Conservation (phyloP, 2,329 filamentous ascomycete species). For the Hypoxylon sp. region DNA sequence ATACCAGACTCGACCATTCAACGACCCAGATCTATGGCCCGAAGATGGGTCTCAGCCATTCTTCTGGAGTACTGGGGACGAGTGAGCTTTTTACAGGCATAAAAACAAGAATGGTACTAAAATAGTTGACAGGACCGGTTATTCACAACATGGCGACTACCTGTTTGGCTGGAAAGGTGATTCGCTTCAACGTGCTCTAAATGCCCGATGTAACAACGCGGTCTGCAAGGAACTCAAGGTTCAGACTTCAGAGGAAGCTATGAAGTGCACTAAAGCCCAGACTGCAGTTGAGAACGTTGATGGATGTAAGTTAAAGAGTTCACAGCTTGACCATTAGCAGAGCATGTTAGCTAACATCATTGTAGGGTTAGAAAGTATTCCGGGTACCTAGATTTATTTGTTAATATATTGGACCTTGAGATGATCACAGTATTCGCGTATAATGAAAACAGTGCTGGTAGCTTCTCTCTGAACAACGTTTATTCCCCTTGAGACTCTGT, state of each 20-base stretch:
- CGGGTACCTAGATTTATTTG: slow-evolving; percentile 24
- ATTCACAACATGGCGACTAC: slow-evolving; percentile 57
- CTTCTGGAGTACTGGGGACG: slow-evolving; percentile 50
- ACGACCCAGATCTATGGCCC: slow-evolving; percentile 51
- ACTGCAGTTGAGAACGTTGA: slow-evolving; percentile 50
- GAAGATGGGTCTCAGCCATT: slow-evolving; percentile 53
- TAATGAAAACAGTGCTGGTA: background rate
- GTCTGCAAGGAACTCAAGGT: slow-evolving; percentile 50
- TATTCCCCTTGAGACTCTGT: background rate
- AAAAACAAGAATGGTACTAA: background rate
- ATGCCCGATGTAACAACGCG: slow-evolving; percentile 57
- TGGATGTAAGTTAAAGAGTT: slow-evolving; percentile 47
- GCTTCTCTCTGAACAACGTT: background rate
- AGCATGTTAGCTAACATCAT: slow-evolving; percentile 15
- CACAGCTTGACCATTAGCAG: background rate
- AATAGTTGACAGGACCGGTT: slow-evolving; percentile 41
- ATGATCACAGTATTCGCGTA: background rate
- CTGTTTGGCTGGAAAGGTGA: slow-evolving; percentile 60
- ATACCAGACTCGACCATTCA: slow-evolving; percentile 48
- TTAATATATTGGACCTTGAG: background rate
- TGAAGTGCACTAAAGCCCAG: slow-evolving; percentile 49
- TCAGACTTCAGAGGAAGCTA: slow-evolving; percentile 50
- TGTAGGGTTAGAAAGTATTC: slow-evolving; percentile 40
- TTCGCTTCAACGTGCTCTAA: slow-evolving; percentile 58
- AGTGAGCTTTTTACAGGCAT: slow-evolving; percentile 33